Evolutionary conservation across 441 rosid species (phyloP), one percentile per base, ranked within the genome.

Genomic region (Gossypium schwendimanii): DNA sequence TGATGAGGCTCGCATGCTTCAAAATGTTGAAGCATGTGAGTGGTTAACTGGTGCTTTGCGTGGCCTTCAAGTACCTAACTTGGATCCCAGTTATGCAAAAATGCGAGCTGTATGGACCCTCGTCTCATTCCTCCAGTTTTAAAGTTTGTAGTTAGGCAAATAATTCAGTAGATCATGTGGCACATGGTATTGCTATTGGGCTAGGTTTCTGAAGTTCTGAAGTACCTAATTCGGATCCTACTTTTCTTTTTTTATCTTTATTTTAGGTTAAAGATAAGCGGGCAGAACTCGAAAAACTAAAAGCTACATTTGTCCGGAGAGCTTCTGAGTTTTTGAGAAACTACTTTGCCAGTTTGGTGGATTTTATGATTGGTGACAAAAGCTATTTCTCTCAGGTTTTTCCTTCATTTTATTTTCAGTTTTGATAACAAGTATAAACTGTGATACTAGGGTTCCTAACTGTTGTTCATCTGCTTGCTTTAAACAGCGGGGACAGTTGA

Each of bases 271-370:
- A 82, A 85, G 97, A 93, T 84, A 96, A 96, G 81, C 81, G 89
- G 50, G 91, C 86, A 54, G 99, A 96, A 81, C 94, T 91, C 61
- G 88, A 88, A 81, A 96, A 75, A 81, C 75, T 96, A 71, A 93
- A 89, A 82, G 64, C 88, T 73, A 92, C 92, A 8, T 96, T 93
- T 87, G 97, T 91, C 28, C 85, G 87, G 77, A 87, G 93, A 82
- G 98, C 99, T 79, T 89, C 97, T 62, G 97, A 96, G 76, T 96
- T 96, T 88, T 80, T 96, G 89, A 89, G 97, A 85, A 90, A 84
- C 84, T 92, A 96, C 84, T 96, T 96, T 78, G 91, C 93, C 72
- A 92, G 97, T 83, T 87, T 96, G 87, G 99, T 96, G 81, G 99
- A 96, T 89, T 91, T 91, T 83, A 92, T 91, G 97, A 85, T 96